Evolutionary conservation across 768 basidiomycete species (phyloP), one percentile per base, ranked within the genome.

Genomic region (Suillus subluteus): DNA sequence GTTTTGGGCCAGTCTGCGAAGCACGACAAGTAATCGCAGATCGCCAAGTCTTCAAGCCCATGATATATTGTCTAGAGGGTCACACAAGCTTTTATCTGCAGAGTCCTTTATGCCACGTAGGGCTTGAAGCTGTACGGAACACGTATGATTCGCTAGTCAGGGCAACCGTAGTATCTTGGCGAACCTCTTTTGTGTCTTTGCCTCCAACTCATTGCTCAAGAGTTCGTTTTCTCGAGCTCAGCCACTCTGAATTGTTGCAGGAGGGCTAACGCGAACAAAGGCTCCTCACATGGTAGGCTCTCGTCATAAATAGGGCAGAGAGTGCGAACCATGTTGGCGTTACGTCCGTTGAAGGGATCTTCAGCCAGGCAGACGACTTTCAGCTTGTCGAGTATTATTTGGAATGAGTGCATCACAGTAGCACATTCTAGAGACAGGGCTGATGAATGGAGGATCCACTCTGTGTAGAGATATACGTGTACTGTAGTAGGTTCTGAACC

Each of bases 121-220:
- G 41, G 15, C 8, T 9, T 37, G 35, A 37, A 9, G 35, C 35
- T 37, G 35, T 6, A 37, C 4, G 35, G 35, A 4, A 37, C 35
- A 37, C 7, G 35, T 37, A 37, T 37, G 35, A 37, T 37, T 37
- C 35, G 9, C 6, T 37, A 37, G 35, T 37, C 7, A 9, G 40
- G 13, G 15, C 40, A 41, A 15, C 40, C 15, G 41, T 66, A 99
- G 78, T 0, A 96, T 95, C 81, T 98, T 99, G 12, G 93, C 95
- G 74, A 87, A 99, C 72, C 86, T 90, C 74, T 62, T 73, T 62
- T 73, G 68, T 30, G 65, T 70, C 50, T 50, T 52, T n/a, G 67
- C n/a, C 6, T 46, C 56, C 6, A 68, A 43, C 12, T 63, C 30
- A 32, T 71, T 67, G n/a, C 68, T 56, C 12, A 76, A 66, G 15